Evolutionary conservation across 306 rosid genomes (phyloP).

Genomic region (Gastrolobium villosum): DNA sequence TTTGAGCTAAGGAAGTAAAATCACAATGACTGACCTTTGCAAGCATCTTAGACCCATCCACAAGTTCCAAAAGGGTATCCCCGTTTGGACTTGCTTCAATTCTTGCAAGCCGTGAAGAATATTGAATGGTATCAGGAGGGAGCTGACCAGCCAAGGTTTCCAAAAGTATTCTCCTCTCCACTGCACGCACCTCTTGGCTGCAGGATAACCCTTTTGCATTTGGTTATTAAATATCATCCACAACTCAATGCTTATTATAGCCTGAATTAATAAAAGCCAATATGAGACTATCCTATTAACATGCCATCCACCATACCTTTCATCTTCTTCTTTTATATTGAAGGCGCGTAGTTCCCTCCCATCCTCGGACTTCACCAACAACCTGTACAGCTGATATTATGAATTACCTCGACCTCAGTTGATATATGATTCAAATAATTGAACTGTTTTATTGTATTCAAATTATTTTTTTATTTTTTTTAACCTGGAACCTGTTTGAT

Average conservation of each 20-base stretch:
- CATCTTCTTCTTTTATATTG: constrained; percentile 84
- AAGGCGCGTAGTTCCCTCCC: constrained; percentile 85
- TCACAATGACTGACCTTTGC: constrained; percentile 65
- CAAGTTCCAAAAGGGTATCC: constrained; percentile 68
- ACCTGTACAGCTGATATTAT: constrained; percentile 85
- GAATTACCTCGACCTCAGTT: constrained; percentile 63
- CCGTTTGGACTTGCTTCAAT: constrained; percentile 62
- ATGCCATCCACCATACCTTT: constrained; percentile 56
- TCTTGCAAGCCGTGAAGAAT: constrained; percentile 74
- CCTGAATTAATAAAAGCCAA: not conserved
- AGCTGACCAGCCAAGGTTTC: constrained; percentile 82
- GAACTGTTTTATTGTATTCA: no score
- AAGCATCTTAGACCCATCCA: constrained; percentile 70
- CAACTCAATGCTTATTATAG: not conserved
- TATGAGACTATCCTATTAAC: not conserved
- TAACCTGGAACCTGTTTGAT: no score
- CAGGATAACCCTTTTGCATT: constrained; percentile 7
- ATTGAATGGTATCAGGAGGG: constrained; percentile 63
- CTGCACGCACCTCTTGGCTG: constrained; percentile 96
- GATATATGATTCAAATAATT: not conserved
- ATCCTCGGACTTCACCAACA: constrained; percentile 76
- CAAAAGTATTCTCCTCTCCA: constrained; percentile 84
- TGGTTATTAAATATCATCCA: not conserved
- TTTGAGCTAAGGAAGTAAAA: not conserved
- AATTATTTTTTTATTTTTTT: no score